Base-by-base conservation (phyloP, 2,329 filamentous ascomycete genomes). In the Diatrype stigma region DNA sequence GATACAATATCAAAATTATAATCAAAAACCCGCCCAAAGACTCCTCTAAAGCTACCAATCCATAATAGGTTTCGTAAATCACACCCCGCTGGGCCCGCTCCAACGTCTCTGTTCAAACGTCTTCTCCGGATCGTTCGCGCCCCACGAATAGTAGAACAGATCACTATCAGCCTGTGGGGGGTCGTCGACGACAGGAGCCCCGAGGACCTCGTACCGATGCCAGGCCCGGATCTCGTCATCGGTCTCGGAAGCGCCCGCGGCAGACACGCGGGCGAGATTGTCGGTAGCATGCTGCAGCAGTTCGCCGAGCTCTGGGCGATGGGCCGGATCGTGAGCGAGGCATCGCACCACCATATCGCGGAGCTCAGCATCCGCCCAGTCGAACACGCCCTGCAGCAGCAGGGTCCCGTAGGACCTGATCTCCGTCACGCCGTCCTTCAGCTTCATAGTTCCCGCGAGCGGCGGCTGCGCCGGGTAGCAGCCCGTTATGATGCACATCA, bases 111-210 rank as follows among this genome's bases (percentile, higher is more conserved):
- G 26, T 6, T 5, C 10, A 10, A 30, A 30, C 5, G 26, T 30
- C 5, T 30, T 30, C 26, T 30, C 6, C 26, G 26, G 26, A 10
- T 30, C 26, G 26, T 22, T 21, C 34, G 45, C 22, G 12, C 49
- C 46, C 52, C 52, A 54, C 19, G 48, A 49, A 30, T 53, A 42
- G n/a, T 73, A 73, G 53, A 78, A 79, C 19, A 78, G 60, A 53
- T 79, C 26, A 30, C 6, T 10, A 30, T 10, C 26, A 10, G 26
- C 26, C 26, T 30, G 26, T 30, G 26, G 26, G 26, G 26, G 26
- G 26, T 30, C 26, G 10, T 30, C 26, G 10, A 77, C 59, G 21
- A 70, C 72, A 17, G 37, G 37, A 4, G 37, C 37, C 8, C 37
- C 37, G 7, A 40, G 37, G 16, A 40, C 37, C 37, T 40, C n/a